Percentiles rank a stretch among this genome's conserved stretches.
Conservation (phyloP, 139 green algal species). For the Chloropicon primus region DNA sequence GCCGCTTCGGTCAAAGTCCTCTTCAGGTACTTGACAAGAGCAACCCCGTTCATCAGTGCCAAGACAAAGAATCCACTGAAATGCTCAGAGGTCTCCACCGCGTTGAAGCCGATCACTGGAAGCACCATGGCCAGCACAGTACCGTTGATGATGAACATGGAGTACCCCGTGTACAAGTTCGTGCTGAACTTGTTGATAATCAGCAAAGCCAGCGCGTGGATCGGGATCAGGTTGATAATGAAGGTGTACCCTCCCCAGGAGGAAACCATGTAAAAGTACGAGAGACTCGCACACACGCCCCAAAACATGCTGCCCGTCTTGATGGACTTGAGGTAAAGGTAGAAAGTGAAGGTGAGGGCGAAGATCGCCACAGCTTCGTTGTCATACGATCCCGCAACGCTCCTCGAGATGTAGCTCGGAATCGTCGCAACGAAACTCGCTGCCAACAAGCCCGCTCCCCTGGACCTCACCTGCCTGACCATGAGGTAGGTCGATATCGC, state of each 20-base stretch:
- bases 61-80: slow-evolving; percentile 83
- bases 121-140: slow-evolving; percentile 49
- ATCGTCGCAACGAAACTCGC: slow-evolving; percentile 75
- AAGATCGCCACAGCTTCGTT: slow-evolving; percentile 56
- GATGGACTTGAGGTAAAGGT: slow-evolving; percentile 80
- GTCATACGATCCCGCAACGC: slow-evolving; percentile 53
- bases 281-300: slow-evolving; percentile 39
- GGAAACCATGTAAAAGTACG: slow-evolving; percentile 78
- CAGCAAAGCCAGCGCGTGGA: slow-evolving; percentile 75
- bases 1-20: background rate
- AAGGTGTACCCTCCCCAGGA: slow-evolving; percentile 94
- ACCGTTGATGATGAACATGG: slow-evolving; percentile 19
- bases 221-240: slow-evolving; percentile 93
- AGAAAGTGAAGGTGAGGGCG: slow-evolving; percentile 74
- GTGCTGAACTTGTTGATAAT: slow-evolving; percentile 29
- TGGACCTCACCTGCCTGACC: slow-evolving; percentile 30
- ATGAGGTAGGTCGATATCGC: background rate
- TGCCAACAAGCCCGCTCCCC: slow-evolving; percentile 66
- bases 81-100: slow-evolving; percentile 86
- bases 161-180: slow-evolving; percentile 20
- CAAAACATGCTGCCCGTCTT: slow-evolving; percentile 75
- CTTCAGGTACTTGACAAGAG: slow-evolving; percentile 45
- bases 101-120: slow-evolving; percentile 94
- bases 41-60: slow-evolving; percentile 4
- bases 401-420: slow-evolving; percentile 74